These are phyloP conservation scores for Trichoderma gracile DNA, from an alignment of 2,329 filamentous ascomycete species.

Conservation along the genomic window DNA sequence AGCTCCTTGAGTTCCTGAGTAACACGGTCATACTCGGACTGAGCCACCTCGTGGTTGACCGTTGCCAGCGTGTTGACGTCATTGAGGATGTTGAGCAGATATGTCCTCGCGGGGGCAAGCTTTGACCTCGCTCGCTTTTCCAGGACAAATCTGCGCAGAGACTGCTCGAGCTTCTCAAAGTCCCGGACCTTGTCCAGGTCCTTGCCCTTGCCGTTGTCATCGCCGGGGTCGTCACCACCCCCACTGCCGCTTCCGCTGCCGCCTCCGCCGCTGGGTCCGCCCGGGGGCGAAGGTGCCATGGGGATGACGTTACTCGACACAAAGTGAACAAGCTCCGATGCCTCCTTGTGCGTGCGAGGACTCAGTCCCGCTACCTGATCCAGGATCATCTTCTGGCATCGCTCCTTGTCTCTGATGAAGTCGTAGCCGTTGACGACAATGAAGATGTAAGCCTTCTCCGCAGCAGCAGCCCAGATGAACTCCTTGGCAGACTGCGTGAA, in stretches of 20 bases:
- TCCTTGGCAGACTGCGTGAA: conserved; percentile 98
- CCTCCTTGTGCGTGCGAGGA: conserved; percentile 89
- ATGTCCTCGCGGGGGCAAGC: conserved; percentile 91
- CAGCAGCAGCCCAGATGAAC: conserved; percentile 92
- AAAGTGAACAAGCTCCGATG: conserved; percentile 90
- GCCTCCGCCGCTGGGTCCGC: conserved; percentile 56
- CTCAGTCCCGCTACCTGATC: conserved; percentile 88
- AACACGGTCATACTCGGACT: conserved; percentile 81
- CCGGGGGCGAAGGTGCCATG: conserved; percentile 59
- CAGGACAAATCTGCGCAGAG: conserved; percentile 86
- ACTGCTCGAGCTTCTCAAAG: conserved; percentile 86
- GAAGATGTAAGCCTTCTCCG: conserved; percentile 98
- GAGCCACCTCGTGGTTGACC: conserved; percentile 85
- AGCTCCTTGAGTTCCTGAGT: conserved; percentile 76
- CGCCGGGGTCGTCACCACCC: conserved; percentile 57
- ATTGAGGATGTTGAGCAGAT: conserved; percentile 87
- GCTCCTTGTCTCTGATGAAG: conserved; percentile 84
- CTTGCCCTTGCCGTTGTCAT: conserved; percentile 77
- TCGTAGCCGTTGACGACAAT: conserved; percentile 99
- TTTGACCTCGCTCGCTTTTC: conserved; percentile 96
- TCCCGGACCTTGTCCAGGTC: conserved; percentile 85
- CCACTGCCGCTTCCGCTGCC: conserved; percentile 55
- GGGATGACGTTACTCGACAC: conserved; percentile 97
- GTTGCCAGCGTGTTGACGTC: conserved; percentile 81
- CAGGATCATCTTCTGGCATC: conserved; percentile 89